Percentiles rank a stretch among this genome's conserved stretches.
Evolutionary conservation across 202 grass and related monocot genomes (phyloP).

Genomic region (Eragrostis tef): DNA sequence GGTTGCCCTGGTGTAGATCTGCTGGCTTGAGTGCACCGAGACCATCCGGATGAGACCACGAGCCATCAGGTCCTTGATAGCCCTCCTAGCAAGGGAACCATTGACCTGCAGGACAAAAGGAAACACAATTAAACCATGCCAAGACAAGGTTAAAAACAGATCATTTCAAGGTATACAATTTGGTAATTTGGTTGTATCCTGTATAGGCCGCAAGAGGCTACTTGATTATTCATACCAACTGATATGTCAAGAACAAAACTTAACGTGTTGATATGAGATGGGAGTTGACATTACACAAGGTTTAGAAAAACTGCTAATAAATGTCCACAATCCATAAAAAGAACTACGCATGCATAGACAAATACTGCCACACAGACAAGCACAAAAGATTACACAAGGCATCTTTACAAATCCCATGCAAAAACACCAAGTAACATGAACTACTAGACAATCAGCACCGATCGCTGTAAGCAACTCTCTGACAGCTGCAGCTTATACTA

Average conservation of each 20-base stretch:
- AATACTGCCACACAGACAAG: too few species aligned
- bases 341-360: too few species aligned
- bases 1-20: slow-evolving; percentile 87
- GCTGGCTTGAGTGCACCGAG: slow-evolving; percentile 69
- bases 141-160: too few species aligned
- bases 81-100: slow-evolving; percentile 76
- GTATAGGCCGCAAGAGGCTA: not conserved
- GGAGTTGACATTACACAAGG: not conserved
- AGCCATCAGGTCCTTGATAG: slow-evolving; percentile 79
- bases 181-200: not conserved
- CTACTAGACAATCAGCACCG: too few species aligned
- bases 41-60: slow-evolving; percentile 81
- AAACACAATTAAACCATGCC: not conserved
- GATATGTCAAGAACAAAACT: not conserved
- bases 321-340: not conserved
- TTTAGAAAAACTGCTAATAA: not conserved
- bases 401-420: too few species aligned
- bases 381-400: too few species aligned
- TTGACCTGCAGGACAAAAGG: slow-evolving; percentile 53
- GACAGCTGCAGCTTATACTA: too few species aligned
- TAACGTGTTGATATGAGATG: too few species aligned
- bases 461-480: too few species aligned
- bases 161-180: not conserved
- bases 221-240: not conserved
- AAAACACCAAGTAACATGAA: too few species aligned